These are phyloP conservation scores for Zygosaccharomyces pseudorouxii DNA, from an alignment of 805 yeast species.

Conservation along the genomic window DNA sequence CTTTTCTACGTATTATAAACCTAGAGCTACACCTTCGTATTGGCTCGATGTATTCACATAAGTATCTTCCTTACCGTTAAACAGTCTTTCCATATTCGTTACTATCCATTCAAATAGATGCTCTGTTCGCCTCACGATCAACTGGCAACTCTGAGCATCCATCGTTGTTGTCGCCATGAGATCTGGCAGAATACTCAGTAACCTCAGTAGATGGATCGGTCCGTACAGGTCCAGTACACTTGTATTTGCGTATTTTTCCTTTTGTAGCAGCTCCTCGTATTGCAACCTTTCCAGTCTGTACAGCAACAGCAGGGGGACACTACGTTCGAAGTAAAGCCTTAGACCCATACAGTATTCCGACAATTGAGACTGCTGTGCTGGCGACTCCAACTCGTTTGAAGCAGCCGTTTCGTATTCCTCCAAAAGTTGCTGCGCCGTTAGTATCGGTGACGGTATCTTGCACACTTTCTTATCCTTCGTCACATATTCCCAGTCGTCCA, in stretches of 20 bases:
- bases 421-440: slow-evolving; percentile 51
- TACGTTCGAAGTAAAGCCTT: slow-evolving; percentile 64
- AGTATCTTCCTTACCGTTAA: slow-evolving; percentile 16
- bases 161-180: slow-evolving; percentile 71
- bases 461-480: slow-evolving; percentile 75
- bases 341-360: slow-evolving; percentile 71
- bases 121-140: slow-evolving; percentile 30
- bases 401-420: slow-evolving; percentile 42
- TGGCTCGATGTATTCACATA: slow-evolving; percentile 35
- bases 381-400: slow-evolving; percentile 27
- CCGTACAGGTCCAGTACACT: slow-evolving; percentile 54
- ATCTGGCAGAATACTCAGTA: slow-evolving; percentile 77
- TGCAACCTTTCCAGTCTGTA: slow-evolving; percentile 33
- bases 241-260: slow-evolving; percentile 11
- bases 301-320: slow-evolving; percentile 39
- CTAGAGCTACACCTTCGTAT: slow-evolving; percentile 35
- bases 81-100: slow-evolving; percentile 14
- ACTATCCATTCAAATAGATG: slow-evolving; percentile 28
- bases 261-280: slow-evolving; percentile 21
- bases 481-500: slow-evolving; percentile 90
- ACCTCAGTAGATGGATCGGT: slow-evolving; percentile 71
- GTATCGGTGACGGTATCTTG: slow-evolving; percentile 52
- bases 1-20: slow-evolving; percentile 19
- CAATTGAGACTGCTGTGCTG: slow-evolving; percentile 46
- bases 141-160: slow-evolving; percentile 60